Conservation (phyloP, 257 asterid genomes). For the Solanum ahanhuiri region DNA sequence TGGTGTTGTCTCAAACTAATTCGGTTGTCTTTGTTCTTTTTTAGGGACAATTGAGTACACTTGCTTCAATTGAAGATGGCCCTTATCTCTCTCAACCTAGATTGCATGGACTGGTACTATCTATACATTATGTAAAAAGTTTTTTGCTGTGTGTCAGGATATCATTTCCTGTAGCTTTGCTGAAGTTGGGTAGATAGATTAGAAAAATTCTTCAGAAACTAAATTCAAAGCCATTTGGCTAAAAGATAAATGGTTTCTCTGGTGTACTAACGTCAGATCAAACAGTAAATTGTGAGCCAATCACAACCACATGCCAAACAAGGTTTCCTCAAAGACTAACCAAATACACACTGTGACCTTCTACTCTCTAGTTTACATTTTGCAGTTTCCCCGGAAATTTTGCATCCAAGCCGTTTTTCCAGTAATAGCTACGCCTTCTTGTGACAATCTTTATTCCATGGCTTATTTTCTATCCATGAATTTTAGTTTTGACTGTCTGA, state of each 20-base stretch:
- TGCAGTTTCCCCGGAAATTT: not conserved
- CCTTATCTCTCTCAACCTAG: conserved; percentile 9
- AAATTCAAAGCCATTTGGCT: not conserved
- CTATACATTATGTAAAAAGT: not conserved
- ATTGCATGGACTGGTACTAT: conserved; percentile 11
- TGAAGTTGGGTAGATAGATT: not conserved
- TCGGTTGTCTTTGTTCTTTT: not conserved
- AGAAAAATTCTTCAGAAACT: not conserved
- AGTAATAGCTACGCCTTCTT: not conserved
- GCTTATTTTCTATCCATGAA: not conserved
- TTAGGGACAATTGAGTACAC: conserved; percentile 15
- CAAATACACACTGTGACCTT: not conserved
- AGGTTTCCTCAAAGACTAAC: too few species aligned
- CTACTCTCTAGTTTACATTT: not conserved
- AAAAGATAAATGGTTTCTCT: not conserved
- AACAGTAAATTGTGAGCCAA: not conserved
- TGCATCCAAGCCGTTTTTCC: not conserved
- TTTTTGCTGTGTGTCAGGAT: not conserved
- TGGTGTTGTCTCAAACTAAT: not conserved
- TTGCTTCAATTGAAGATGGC: conserved; percentile 4
- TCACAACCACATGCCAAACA: too few species aligned
- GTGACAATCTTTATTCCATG: not conserved
- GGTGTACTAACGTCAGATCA: not conserved
- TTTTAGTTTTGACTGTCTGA: not conserved
- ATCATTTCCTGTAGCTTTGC: not conserved